Evolutionary conservation across 257 asterid species (phyloP).

Genomic region (Rhazya stricta): DNA sequence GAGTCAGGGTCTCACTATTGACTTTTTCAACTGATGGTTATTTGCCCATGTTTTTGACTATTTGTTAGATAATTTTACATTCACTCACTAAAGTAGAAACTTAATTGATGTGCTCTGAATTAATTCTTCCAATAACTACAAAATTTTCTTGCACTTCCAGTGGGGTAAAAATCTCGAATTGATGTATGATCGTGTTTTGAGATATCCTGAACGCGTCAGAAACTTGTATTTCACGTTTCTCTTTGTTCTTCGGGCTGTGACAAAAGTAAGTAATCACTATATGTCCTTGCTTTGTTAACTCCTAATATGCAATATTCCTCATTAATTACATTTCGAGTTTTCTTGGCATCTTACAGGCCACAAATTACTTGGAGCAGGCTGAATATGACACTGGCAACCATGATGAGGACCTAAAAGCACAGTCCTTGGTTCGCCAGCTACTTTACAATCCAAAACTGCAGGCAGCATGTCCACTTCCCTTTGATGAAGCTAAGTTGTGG

Average conservation of each 20-base stretch:
- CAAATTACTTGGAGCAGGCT: slow-evolving; percentile 87
- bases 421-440: slow-evolving; percentile 66
- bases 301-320: slow-evolving; percentile 9
- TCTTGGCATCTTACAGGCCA: slow-evolving; percentile 46
- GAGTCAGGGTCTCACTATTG: neutral
- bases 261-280: slow-evolving; percentile 53
- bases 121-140: slow-evolving; percentile 18
- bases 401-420: slow-evolving; percentile 77
- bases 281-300: slow-evolving; percentile 11
- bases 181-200: slow-evolving; percentile 78
- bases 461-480: slow-evolving; percentile 87
- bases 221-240: slow-evolving; percentile 89
- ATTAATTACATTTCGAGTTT: neutral
- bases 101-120: neutral
- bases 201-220: slow-evolving; percentile 81
- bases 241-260: slow-evolving; percentile 93
- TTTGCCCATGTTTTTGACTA: neutral
- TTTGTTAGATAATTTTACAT: neutral
- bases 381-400: slow-evolving; percentile 71
- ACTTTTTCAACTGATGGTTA: neutral
- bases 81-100: neutral
- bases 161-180: slow-evolving; percentile 84
- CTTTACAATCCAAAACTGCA: slow-evolving; percentile 76
- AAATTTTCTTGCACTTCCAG: slow-evolving; percentile 44
- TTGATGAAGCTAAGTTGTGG: slow-evolving; percentile 95